Evolutionary conservation across 2,329 filamentous ascomycete species (phyloP).

Genomic region (Clonostachys byssicola): DNA sequence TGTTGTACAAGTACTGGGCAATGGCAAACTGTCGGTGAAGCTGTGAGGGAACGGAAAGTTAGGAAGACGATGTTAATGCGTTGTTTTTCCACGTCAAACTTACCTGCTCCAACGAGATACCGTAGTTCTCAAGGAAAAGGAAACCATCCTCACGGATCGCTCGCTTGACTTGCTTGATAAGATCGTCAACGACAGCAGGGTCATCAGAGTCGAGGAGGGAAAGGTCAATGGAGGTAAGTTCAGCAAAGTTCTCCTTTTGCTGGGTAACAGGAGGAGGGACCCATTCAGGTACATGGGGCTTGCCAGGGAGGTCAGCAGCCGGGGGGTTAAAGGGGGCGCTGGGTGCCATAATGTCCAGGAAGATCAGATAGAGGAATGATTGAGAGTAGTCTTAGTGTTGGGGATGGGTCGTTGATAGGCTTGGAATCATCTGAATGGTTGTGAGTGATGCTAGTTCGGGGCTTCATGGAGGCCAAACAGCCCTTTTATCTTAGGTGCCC

Average conservation of each 20-base stretch:
- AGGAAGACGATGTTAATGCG: neutral
- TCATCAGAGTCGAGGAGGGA: slow-evolving; percentile 36
- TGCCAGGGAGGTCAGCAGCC: slow-evolving; percentile 25
- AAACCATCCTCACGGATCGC: slow-evolving; percentile 39
- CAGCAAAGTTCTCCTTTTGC: slow-evolving; percentile 34
- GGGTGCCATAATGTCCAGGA: slow-evolving; percentile 12
- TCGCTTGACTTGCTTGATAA: slow-evolving; percentile 34
- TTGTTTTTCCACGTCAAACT: neutral
- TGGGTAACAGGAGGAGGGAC: slow-evolving; percentile 37
- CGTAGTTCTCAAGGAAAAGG: slow-evolving; percentile 44
- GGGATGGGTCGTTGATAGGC: no score
- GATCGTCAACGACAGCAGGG: slow-evolving; percentile 30
- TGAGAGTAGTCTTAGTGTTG: no score
- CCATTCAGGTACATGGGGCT: slow-evolving; percentile 36
- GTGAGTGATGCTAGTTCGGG: no score
- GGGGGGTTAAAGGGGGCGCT: slow-evolving; percentile 34
- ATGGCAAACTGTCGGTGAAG: slow-evolving; percentile 45
- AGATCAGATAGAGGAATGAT: no score
- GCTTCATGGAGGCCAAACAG: no score
- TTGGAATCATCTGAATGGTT: no score
- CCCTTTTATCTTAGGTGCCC: no score
- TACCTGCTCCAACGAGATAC: slow-evolving; percentile 35
- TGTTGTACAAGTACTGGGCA: slow-evolving; percentile 43
- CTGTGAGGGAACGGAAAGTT: slow-evolving; percentile 12
- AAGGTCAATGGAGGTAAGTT: slow-evolving; percentile 35